Evolutionary conservation across 1,284 basidiomycete species (phyloP).

Genomic region (Rhodotorula sp.): DNA sequence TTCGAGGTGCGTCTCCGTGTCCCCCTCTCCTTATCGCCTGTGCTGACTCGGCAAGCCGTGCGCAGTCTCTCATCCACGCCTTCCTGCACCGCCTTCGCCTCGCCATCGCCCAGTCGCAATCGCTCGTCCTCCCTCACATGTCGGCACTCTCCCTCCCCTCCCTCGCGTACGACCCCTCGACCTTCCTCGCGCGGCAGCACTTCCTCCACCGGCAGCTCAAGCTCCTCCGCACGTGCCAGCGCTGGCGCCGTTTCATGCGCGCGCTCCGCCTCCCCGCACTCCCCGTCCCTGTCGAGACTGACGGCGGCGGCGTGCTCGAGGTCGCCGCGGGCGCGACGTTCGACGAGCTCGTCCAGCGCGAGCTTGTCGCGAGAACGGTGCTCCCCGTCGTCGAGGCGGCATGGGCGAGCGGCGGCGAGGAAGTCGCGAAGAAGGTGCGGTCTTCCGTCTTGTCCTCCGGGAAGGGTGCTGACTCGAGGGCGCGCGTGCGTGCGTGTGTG

Average conservation of each 20-base stretch:
- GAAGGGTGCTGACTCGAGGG: no score
- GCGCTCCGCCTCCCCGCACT: conserved; percentile 27
- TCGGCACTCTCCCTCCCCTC: conserved; percentile 50
- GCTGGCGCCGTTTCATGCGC: conserved; percentile 70
- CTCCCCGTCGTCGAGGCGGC: conserved; percentile 69
- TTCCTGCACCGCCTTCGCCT: conserved; percentile 61
- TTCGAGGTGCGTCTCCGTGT: conserved; percentile 63
- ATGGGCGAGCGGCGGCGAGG: conserved; percentile 86
- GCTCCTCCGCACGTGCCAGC: conserved; percentile 68
- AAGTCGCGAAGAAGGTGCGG: conserved; percentile 65
- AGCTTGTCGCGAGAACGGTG: conserved; percentile 64
- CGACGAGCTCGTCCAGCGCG: conserved; percentile 63
- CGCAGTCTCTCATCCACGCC: conserved; percentile 67
- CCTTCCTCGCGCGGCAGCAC: conserved; percentile 69
- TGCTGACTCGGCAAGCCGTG: not conserved
- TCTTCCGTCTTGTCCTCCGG: not conserved
- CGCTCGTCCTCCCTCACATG: conserved; percentile 56
- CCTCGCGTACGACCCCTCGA: conserved; percentile 71
- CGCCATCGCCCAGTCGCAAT: conserved; percentile 46
- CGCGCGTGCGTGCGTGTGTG: no score
- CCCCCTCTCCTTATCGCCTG: not conserved
- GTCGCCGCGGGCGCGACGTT: conserved; percentile 48
- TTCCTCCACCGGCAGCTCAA: conserved; percentile 71
- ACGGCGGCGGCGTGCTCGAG: not conserved
- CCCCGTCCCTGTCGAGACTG: not conserved